These are phyloP conservation scores for Blastocystis hominis DNA, from an alignment of 352 stramenopile genomes.

Conservation along the genomic window DNA sequence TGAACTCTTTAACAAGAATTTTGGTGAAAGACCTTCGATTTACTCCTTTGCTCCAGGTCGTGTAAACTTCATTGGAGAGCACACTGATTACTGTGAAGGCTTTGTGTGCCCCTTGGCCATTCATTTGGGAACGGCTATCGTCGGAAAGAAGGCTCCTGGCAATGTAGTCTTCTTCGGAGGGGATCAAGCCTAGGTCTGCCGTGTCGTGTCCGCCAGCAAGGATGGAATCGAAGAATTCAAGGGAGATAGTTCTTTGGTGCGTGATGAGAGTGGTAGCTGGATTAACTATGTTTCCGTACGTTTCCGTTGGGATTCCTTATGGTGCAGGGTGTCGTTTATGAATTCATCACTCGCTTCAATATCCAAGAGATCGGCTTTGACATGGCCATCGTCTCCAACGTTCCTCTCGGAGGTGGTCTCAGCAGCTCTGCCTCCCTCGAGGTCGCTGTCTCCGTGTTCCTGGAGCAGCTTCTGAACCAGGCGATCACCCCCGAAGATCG, in stretches of 20 bases:
- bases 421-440: constrained; percentile 81
- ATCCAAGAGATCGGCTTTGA: constrained; percentile 69
- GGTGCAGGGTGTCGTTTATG: constrained; percentile 2
- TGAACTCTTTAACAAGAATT: background rate
- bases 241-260: constrained; percentile 29
- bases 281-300: background rate
- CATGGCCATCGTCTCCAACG: constrained; percentile 74
- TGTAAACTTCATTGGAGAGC: constrained; percentile 86
- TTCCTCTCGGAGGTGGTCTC: constrained; percentile 80
- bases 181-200: background rate
- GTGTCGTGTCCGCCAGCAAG: background rate
- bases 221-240: constrained; percentile 27
- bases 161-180: background rate
- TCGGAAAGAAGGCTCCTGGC: background rate
- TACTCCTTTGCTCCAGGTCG: constrained; percentile 70
- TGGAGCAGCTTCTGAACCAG: constrained; percentile 68
- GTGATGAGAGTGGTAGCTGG: background rate
- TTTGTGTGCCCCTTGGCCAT: constrained; percentile 84
- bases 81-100: constrained; percentile 88
- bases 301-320: background rate
- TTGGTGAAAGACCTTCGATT: background rate
- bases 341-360: constrained; percentile 60
- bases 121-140: constrained; percentile 66
- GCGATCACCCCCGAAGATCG: constrained; percentile 63
- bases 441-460: constrained; percentile 78